phyloP scores from a whole-genome alignment of 2,329 filamentous ascomycete species.

The Fusarium kyushuense region DNA sequence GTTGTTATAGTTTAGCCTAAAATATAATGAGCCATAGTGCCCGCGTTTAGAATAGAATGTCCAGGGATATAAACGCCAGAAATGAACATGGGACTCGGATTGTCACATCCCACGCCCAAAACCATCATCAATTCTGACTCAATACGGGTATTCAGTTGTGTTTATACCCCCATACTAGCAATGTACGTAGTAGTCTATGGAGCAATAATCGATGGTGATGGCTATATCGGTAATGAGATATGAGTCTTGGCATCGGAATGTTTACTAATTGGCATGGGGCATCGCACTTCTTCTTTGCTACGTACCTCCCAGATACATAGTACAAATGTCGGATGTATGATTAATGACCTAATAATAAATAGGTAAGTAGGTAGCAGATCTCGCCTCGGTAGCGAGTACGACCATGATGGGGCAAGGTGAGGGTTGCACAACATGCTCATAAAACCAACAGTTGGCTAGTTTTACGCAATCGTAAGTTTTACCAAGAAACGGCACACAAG shows the following conservation, averaged over 20 bases:
- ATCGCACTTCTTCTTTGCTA: not conserved
- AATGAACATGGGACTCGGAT: conserved; percentile 1
- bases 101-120: conserved; percentile 26
- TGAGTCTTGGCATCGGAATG: conserved; percentile 26
- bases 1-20: not conserved
- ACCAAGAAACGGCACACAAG: conserved; percentile 2
- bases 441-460: not conserved
- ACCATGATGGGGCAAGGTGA: not conserved
- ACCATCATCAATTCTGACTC: not conserved
- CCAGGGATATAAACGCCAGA: not conserved
- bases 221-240: conserved; percentile 18
- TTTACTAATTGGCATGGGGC: not conserved
- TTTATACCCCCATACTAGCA: not conserved
- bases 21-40: not conserved
- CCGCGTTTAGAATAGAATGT: not conserved
- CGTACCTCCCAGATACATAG: not conserved
- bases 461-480: conserved; percentile 5
- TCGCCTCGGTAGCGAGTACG: conserved; percentile 21
- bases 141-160: not conserved
- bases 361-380: conserved; percentile 16
- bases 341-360: conserved; percentile 34
- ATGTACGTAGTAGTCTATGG: not conserved
- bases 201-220: not conserved
- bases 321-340: not conserved
- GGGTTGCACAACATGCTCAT: not conserved